Evolutionary conservation across 495 filamentous ascomycete genomes (phyloP).

Genomic region (Xylaria intraflava): DNA sequence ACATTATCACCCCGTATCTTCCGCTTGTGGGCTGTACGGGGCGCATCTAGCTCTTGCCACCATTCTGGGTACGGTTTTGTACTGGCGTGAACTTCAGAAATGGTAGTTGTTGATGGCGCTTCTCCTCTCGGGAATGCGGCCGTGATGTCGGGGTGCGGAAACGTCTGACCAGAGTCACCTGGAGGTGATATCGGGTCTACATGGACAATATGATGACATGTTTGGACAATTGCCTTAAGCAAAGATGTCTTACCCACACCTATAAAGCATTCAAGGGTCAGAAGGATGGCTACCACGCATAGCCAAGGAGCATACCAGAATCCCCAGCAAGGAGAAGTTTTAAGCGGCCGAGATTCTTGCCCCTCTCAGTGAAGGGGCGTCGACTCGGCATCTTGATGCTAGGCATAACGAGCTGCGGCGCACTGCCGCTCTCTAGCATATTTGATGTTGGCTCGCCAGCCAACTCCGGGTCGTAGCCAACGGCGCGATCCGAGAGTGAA

Average conservation of each 20-base stretch:
- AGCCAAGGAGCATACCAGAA: conserved; percentile 50
- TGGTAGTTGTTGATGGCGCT: conserved; percentile 36
- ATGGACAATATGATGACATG: conserved; percentile 95
- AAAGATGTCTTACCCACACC: conserved; percentile 78
- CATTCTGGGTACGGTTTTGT: conserved; percentile 87
- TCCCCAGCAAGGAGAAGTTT: conserved; percentile 85
- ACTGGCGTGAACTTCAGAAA: conserved; percentile 85
- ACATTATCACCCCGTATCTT: conserved; percentile 78
- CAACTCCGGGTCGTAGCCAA: conserved; percentile 47
- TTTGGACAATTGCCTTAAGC: conserved; percentile 88
- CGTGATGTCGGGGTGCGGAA: conserved; percentile 6
- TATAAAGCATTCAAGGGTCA: conserved; percentile 4
- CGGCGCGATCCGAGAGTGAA: conserved; percentile 45
- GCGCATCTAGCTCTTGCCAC: conserved; percentile 89
- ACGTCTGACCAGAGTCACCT: conserved; percentile 1
- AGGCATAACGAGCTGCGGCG: conserved; percentile 93
- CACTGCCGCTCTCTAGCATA: conserved; percentile 48
- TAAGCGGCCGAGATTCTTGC: conserved; percentile 75
- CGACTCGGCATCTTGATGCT: conserved; percentile 92
- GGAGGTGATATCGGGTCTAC: conserved; percentile 67
- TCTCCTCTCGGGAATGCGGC: conserved; percentile 20
- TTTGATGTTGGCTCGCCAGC: conserved; percentile 26
- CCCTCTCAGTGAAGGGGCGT: conserved; percentile 82
- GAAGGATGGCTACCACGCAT: background rate
- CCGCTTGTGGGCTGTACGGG: conserved; percentile 58